These are phyloP conservation scores for Knoxia roxburghii DNA, from an alignment of 257 asterid genomes.

Conservation along the genomic window DNA sequence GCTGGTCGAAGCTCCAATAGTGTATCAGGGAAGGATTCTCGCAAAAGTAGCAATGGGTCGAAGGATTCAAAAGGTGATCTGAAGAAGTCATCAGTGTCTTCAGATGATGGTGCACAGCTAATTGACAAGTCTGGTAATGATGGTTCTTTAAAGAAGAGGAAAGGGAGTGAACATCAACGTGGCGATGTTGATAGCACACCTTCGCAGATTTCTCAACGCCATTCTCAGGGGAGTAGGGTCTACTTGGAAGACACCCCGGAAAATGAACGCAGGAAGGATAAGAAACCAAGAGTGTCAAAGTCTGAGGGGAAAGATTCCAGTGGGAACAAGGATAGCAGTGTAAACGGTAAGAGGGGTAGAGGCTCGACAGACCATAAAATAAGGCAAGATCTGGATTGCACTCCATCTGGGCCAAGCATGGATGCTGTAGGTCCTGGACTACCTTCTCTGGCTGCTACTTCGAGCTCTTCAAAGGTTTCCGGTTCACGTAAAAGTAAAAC, in stretches of 20 bases:
- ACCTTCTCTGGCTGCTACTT: constrained; percentile 77
- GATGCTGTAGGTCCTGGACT: constrained; percentile 45
- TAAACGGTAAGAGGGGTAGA: constrained; percentile 36
- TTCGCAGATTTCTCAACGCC: constrained; percentile 27
- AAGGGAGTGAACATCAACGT: constrained; percentile 34
- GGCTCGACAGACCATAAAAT: constrained; percentile 34
- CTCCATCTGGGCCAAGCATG: constrained; percentile 26
- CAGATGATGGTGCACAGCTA: constrained; percentile 40
- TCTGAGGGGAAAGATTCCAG: constrained; percentile 54
- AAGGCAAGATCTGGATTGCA: constrained; percentile 33
- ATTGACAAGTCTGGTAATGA: constrained; percentile 40
- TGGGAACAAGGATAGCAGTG: constrained; percentile 40
- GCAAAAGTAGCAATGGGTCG: constrained; percentile 27
- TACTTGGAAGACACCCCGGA: constrained; percentile 39
- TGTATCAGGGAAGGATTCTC: constrained; percentile 39
- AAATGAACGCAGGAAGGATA: constrained; percentile 54
- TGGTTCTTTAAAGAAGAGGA: constrained; percentile 54
- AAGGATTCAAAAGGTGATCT: constrained; percentile 39
- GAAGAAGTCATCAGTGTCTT: constrained; percentile 23
- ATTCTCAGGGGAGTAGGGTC: constrained; percentile 35
- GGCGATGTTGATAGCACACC: constrained; percentile 29
- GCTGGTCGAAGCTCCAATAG: constrained; percentile 46
- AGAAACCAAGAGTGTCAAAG: constrained; percentile 66
- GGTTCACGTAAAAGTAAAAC: constrained; percentile 69
- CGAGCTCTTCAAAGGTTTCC: constrained; percentile 96